Evolutionary conservation across 345 rosid species (phyloP).

Genomic region (Euphorbia pulcherrima): DNA sequence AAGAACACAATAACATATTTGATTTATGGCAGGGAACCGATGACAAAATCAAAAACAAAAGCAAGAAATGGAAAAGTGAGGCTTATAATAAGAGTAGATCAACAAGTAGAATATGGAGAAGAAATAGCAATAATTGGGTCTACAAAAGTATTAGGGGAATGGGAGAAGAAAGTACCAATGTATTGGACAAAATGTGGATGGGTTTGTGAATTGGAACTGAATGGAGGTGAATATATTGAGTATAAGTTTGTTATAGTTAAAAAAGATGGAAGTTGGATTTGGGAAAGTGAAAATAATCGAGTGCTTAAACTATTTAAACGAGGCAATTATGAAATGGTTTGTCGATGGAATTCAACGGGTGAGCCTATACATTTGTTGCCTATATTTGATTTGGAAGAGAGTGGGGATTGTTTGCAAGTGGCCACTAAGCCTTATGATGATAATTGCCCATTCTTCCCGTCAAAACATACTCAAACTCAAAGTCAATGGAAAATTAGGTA

Average conservation of each 20-base stretch:
- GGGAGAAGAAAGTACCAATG: constrained; percentile 79
- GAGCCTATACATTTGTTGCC: constrained; percentile 55
- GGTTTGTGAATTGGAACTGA: constrained; percentile 61
- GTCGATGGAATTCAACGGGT: constrained; percentile 67
- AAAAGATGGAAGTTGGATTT: constrained; percentile 46
- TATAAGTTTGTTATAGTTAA: constrained; percentile 56
- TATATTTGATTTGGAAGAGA: constrained; percentile 13
- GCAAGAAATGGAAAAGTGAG: constrained; percentile 43
- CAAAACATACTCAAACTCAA: too few species aligned
- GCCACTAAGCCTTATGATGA: too few species aligned
- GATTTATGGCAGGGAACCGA: constrained; percentile 34
- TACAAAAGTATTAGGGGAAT: constrained; percentile 63
- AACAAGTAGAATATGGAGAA: constrained; percentile 83
- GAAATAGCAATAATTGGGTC: constrained; percentile 72
- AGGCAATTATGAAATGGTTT: constrained; percentile 54
- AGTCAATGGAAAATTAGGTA: too few species aligned
- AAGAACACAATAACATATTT: too few species aligned
- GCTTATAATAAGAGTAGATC: constrained; percentile 52
- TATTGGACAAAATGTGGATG: constrained; percentile 82
- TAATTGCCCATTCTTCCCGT: too few species aligned
- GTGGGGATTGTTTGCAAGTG: too few species aligned
- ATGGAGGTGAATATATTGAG: constrained; percentile 53
- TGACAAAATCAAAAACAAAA: constrained; percentile 34
- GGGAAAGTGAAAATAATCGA: constrained; percentile 85
- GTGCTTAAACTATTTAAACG: constrained; percentile 50